phyloP scores from a whole-genome alignment of 2,329 filamentous ascomycete genomes.

The Apiospora pterosperma region DNA sequence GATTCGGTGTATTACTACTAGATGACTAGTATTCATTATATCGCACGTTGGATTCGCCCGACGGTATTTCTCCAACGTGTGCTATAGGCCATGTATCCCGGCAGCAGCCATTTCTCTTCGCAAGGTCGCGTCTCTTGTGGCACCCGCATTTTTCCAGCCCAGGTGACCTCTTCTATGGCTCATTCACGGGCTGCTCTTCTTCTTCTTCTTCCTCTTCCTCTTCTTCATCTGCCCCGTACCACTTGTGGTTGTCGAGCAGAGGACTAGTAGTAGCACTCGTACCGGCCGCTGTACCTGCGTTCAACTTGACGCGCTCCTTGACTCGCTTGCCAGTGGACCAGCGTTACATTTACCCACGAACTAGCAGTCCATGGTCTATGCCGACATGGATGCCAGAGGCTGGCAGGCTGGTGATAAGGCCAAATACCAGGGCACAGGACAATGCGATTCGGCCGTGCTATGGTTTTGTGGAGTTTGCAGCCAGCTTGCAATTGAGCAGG shows the following conservation, averaged over 20 bases:
- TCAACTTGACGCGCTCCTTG: not conserved
- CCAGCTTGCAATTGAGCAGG: not conserved
- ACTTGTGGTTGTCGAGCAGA: not conserved
- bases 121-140: not conserved
- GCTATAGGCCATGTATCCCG: not conserved
- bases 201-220: not conserved
- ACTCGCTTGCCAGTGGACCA: not conserved
- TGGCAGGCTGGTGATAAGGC: not conserved
- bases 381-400: not conserved
- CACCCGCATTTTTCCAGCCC: not conserved
- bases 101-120: not conserved
- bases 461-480: not conserved
- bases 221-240: not conserved
- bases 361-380: conserved; percentile 1
- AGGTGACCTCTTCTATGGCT: not conserved
- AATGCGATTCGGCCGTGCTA: not conserved
- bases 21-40: not conserved
- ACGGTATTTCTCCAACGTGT: not conserved
- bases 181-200: not conserved
- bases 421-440: conserved; percentile 1
- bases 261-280: too few species aligned
- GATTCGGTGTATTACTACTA: too few species aligned
- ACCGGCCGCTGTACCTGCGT: conserved; percentile 1
- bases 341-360: not conserved
- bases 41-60: not conserved